Evolutionary conservation across 768 basidiomycete genomes (phyloP), one percentile per base, ranked within the genome.

Genomic region (Pulveroboletus ravenelii): DNA sequence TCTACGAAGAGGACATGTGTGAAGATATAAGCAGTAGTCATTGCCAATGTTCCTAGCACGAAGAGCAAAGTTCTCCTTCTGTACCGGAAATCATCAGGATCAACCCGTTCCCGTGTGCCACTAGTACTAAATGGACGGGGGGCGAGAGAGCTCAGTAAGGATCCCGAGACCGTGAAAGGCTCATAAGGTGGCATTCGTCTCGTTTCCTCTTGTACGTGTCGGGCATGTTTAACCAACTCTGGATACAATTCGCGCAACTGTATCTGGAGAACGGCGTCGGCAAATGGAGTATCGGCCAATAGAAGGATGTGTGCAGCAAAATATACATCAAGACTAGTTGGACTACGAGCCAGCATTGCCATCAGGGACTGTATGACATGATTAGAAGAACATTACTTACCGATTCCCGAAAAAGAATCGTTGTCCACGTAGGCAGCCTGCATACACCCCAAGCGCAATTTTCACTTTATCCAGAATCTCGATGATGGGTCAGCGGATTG

Each of bases 221-320:
- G 71, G 5, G 87, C 81, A 56, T 89, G 86, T 7, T 75, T 64
- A 12, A 78, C 67, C 37, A 91, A 73, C 9, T 70, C 62, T 1
- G 85, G 77, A 61, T 82, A 89, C 4, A 77, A 75, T 6, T 78
- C 76, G 2, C 59, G 60, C 9, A 89, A 62, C 3, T 86, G 73
- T 53, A 73, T 71, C 59, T 77, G 73, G 8, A 91, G 54, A 14
- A 81, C 62, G 3, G 79, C 67, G 55, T 89, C 81, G 1, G 85
- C 82, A 49, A 82, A 84, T 34, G 80, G 77, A 6, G 83, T 78
- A 40, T 76, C 66, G 4, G 74, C 53, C 4, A 90, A 68, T 30
- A 89, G 71, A 30, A 88, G 73, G 25, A 85, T 70, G 54, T 89
- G 85, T 6, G 87, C 78, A 15, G 89, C 85, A 17, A 90, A 68